These are phyloP conservation scores for Aspergillus alliaceus DNA, from an alignment of 2,329 filamentous ascomycete species.

Conservation along the genomic window DNA sequence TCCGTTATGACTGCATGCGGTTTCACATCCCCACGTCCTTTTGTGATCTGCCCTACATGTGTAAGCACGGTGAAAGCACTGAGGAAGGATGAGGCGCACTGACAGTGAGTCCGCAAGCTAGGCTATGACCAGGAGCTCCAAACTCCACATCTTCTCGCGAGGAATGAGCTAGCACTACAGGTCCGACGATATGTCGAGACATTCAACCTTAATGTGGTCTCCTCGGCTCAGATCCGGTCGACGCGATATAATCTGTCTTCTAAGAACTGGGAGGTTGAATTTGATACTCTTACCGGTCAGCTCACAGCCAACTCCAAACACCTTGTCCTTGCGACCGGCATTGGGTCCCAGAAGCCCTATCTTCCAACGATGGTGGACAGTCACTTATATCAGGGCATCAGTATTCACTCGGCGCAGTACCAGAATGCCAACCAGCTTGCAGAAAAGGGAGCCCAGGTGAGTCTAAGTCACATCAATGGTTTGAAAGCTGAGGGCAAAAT, in stretches of 20 bases:
- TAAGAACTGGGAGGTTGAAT: conserved; percentile 27
- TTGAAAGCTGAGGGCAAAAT: no score
- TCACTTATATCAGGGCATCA: conserved; percentile 13
- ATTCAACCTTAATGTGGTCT: conserved; percentile 37
- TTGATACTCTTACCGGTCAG: conserved; percentile 17
- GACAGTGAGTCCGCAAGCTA: neutral
- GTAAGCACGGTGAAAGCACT: conserved; percentile 12
- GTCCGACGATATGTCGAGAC: conserved; percentile 24
- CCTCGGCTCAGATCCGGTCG: conserved; percentile 23
- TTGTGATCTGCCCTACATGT: conserved; percentile 38
- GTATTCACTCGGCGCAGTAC: conserved; percentile 15
- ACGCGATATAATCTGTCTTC: conserved; percentile 23
- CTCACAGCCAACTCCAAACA: conserved; percentile 13
- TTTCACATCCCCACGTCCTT: conserved; percentile 42
- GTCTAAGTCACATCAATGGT: neutral
- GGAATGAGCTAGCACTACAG: conserved; percentile 17
- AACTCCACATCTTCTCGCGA: conserved; percentile 12
- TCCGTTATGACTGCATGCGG: conserved; percentile 46
- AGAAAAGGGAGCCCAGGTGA: conserved; percentile 14
- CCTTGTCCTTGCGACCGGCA: conserved; percentile 19
- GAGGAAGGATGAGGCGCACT: neutral
- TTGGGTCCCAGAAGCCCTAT: conserved; percentile 17
- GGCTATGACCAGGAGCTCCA: conserved; percentile 18
- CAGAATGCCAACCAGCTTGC: conserved; percentile 9
- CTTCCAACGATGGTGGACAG: conserved; percentile 12